phyloP scores from a whole-genome alignment of 176 grass and related monocot genomes.

The Rhipidocladum racemiflorum region DNA sequence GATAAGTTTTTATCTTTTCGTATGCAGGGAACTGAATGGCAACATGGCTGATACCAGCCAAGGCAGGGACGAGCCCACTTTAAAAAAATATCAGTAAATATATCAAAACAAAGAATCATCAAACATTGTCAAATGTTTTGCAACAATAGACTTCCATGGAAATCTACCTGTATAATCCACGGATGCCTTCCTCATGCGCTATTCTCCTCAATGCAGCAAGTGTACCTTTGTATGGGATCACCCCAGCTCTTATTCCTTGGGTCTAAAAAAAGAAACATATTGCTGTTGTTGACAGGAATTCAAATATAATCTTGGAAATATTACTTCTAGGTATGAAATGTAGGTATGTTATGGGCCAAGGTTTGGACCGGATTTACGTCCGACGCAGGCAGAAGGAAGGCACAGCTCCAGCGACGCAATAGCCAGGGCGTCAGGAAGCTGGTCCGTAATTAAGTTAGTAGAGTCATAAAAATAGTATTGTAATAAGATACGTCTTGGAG shows the following conservation, averaged over 20 bases:
- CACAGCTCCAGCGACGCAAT: too few relatives aligned
- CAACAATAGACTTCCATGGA: background rate
- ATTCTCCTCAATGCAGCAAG: slow-evolving; percentile 74
- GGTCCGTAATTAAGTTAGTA: too few relatives aligned
- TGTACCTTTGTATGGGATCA: slow-evolving; percentile 74
- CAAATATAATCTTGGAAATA: background rate
- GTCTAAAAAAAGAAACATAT: slow-evolving; percentile 48
- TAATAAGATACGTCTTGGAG: too few relatives aligned
- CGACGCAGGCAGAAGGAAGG: too few relatives aligned
- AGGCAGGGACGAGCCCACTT: slow-evolving; percentile 88
- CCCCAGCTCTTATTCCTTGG: slow-evolving; percentile 61
- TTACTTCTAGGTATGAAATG: background rate
- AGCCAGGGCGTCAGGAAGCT: too few relatives aligned
- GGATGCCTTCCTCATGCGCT: slow-evolving; percentile 80
- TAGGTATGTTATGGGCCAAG: too few relatives aligned
- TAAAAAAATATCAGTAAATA: slow-evolving; percentile 13
- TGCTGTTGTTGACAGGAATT: slow-evolving; percentile 3
- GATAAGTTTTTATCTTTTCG: slow-evolving; percentile 88
- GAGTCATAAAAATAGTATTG: too few relatives aligned
- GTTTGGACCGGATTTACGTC: too few relatives aligned
- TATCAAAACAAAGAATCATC: slow-evolving; percentile 22
- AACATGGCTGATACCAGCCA: slow-evolving; percentile 95
- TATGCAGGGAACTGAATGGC: slow-evolving; percentile 95
- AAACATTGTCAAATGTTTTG: background rate
- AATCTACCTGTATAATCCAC: slow-evolving; percentile 82